Percentiles rank a stretch among this genome's conserved stretches.
Evolutionary conservation across 768 basidiomycete species (phyloP).

Genomic region (Russula sp.): DNA sequence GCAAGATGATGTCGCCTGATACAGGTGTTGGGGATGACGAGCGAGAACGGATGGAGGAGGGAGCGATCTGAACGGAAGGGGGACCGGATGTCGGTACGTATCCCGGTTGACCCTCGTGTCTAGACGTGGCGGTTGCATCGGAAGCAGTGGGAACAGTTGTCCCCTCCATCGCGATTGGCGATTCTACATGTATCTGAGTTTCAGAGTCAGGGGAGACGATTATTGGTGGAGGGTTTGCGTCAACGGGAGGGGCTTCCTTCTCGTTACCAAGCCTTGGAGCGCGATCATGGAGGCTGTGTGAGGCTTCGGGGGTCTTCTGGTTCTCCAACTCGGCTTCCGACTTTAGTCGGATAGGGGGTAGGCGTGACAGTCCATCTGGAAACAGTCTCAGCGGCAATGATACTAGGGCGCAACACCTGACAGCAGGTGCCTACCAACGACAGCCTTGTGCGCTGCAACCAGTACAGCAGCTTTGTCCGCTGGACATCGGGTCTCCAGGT

Average conservation of each 20-base stretch:
- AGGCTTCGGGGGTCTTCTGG: constrained; percentile 31
- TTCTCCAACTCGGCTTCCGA: constrained; percentile 47
- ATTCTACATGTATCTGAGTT: constrained; percentile 9
- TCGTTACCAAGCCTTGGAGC: constrained; percentile 12
- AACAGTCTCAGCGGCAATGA: neutral
- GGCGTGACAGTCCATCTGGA: constrained; percentile 63
- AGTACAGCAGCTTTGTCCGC: constrained; percentile 74
- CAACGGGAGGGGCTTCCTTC: constrained; percentile 5
- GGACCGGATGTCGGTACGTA: neutral
- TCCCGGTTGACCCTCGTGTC: neutral
- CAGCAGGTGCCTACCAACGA: constrained; percentile 59
- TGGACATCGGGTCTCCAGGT: constrained; percentile 48
- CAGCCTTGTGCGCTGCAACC: constrained; percentile 76
- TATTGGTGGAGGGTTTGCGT: constrained; percentile 24
- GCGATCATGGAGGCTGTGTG: constrained; percentile 16
- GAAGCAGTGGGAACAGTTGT: neutral
- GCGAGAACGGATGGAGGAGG: constrained; percentile 18
- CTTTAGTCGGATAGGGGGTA: constrained; percentile 71
- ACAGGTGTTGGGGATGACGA: constrained; percentile 44
- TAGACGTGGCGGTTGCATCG: constrained; percentile 1
- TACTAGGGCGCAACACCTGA: neutral
- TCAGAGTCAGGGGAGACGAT: constrained; percentile 26
- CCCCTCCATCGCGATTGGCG: constrained; percentile 6
- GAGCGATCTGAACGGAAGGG: neutral
- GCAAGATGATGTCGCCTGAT: constrained; percentile 86